Conservation (phyloP, 148 eudicot species). For the Rhododendron ferrugineum region DNA sequence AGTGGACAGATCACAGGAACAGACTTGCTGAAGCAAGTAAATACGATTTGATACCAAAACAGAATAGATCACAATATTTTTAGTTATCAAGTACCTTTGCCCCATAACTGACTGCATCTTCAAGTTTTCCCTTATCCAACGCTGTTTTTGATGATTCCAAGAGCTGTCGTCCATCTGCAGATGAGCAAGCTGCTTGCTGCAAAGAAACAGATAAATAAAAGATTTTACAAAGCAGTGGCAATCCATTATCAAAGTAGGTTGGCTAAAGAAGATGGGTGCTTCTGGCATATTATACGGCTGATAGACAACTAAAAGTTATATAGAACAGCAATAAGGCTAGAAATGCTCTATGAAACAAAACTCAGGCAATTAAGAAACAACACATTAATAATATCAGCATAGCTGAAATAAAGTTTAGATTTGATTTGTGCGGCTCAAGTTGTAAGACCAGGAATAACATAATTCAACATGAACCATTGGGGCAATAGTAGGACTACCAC, state of each 20-base stretch:
- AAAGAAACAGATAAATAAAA: conserved; percentile 14
- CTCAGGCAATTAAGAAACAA: neutral
- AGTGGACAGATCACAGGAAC: neutral
- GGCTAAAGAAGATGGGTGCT: neutral
- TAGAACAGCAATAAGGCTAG: neutral
- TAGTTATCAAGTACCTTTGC: conserved; percentile 61
- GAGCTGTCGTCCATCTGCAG: conserved; percentile 98
- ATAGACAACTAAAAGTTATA: neutral
- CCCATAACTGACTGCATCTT: conserved; percentile 98
- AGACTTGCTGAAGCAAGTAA: neutral
- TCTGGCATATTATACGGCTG: neutral
- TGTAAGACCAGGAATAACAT: neutral
- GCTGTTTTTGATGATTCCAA: conserved; percentile 98
- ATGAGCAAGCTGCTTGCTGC: conserved; percentile 99
- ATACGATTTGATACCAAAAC: neutral
- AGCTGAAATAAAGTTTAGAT: neutral
- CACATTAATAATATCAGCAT: neutral
- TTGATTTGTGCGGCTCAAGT: neutral
- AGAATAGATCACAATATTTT: neutral
- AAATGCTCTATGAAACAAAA: neutral
- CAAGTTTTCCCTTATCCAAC: conserved; percentile 98
- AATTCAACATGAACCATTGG: neutral
- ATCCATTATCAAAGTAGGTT: neutral
- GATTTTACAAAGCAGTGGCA: conserved; percentile 4
- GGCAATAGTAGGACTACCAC: neutral